Conservation (phyloP, 495 filamentous ascomycete species). For the Talaromyces trachyspermus region DNA sequence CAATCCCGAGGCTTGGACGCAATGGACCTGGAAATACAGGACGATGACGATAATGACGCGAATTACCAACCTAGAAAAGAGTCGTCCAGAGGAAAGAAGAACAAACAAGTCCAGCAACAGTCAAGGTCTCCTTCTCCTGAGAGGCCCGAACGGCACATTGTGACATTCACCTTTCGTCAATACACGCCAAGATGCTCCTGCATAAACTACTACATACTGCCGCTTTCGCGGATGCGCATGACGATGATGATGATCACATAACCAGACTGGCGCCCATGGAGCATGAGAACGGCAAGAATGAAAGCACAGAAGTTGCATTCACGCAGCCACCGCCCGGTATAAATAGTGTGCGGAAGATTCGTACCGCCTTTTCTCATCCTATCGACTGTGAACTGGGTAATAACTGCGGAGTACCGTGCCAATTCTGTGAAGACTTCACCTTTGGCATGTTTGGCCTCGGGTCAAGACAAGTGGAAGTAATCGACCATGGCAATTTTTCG, state of each 20-base stretch:
- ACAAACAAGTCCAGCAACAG: not conserved
- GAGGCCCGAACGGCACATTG: not conserved
- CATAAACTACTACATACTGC: not conserved
- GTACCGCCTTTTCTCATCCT: slow-evolving; percentile 31
- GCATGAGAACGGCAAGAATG: not conserved
- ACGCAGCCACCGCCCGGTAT: not conserved
- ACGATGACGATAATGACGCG: not conserved
- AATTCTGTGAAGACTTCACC: slow-evolving; percentile 28
- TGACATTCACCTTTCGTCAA: not conserved
- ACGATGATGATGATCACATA: not conserved
- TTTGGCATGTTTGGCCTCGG: slow-evolving; percentile 33
- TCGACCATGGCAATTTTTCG: slow-evolving; percentile 12
- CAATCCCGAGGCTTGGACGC: too few relatives aligned
- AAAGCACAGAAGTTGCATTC: not conserved
- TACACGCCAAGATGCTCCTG: not conserved
- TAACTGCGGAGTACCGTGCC: slow-evolving; percentile 20
- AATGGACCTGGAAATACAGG: not conserved
- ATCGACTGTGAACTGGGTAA: slow-evolving; percentile 23
- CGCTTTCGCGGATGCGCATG: not conserved
- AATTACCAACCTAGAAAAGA: not conserved
- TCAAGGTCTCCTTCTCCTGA: not conserved
- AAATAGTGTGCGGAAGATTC: slow-evolving; percentile 16
- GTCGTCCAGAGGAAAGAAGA: not conserved
- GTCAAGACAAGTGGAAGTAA: slow-evolving; percentile 17
- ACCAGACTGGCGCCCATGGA: not conserved